phyloP scores from a whole-genome alignment of 2,329 filamentous ascomycete species.

The Sporothrix mexicana region DNA sequence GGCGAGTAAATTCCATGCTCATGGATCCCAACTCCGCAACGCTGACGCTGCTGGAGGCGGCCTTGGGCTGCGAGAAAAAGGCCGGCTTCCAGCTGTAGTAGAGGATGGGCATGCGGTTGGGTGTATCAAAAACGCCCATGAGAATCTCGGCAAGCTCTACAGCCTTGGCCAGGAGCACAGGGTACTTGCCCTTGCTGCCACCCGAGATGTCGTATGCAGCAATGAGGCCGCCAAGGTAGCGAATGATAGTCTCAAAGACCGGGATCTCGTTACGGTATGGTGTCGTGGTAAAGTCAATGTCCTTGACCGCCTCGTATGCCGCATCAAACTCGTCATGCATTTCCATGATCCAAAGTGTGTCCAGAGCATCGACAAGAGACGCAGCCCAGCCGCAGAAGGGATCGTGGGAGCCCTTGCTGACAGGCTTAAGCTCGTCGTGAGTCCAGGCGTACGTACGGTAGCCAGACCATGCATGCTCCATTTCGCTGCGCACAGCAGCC shows the following conservation, averaged over 20 bases:
- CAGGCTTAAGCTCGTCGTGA: slow-evolving; percentile 83
- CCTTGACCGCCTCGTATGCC: slow-evolving; percentile 69
- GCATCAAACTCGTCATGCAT: slow-evolving; percentile 79
- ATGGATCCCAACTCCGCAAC: slow-evolving; percentile 79
- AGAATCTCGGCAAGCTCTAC: slow-evolving; percentile 79
- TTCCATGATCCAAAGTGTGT: slow-evolving; percentile 88
- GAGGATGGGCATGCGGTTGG: slow-evolving; percentile 87
- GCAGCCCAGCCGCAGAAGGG: slow-evolving; percentile 93
- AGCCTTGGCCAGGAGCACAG: slow-evolving; percentile 75
- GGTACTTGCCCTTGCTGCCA: slow-evolving; percentile 60
- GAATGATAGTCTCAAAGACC: slow-evolving; percentile 91
- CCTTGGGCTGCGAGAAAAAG: slow-evolving; percentile 66
- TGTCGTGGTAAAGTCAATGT: slow-evolving; percentile 84
- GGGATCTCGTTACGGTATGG: slow-evolving; percentile 70
- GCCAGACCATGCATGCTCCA: slow-evolving; percentile 78
- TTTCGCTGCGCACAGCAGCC: slow-evolving; percentile 71
- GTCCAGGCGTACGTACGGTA: slow-evolving; percentile 82
- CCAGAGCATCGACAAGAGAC: slow-evolving; percentile 80
- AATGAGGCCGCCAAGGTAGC: slow-evolving; percentile 85
- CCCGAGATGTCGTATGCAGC: slow-evolving; percentile 86
- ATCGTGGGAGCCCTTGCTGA: slow-evolving; percentile 70
- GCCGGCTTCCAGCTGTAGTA: slow-evolving; percentile 79
- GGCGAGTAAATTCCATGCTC: slow-evolving; percentile 84
- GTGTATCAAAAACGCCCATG: slow-evolving; percentile 86
- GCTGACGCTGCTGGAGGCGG: slow-evolving; percentile 61